phyloP scores from a whole-genome alignment of 306 rosid genomes.

The Ziziphus jujuba region DNA sequence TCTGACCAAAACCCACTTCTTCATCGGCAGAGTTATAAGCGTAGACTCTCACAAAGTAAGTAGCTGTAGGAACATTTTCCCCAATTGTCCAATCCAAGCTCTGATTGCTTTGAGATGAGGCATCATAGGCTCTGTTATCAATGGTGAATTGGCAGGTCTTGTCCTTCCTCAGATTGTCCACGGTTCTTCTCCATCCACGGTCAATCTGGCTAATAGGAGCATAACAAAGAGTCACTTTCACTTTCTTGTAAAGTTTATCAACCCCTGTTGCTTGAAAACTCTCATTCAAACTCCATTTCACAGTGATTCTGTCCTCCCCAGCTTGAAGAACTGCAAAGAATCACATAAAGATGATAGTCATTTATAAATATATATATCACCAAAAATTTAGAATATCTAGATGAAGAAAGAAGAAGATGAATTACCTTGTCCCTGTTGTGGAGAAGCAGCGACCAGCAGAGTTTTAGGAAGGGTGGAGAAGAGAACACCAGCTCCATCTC shows the following conservation, averaged over 20 bases:
- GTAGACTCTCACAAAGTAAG: slow-evolving; percentile 23
- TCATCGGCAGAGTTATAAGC: slow-evolving; percentile 8
- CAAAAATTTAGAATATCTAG: background rate
- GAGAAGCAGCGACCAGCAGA: slow-evolving; percentile 7
- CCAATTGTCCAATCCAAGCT: slow-evolving; percentile 10
- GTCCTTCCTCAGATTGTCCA: slow-evolving; percentile 2
- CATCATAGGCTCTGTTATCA: slow-evolving; percentile 1
- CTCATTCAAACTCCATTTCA: slow-evolving; percentile 13
- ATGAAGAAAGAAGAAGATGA: background rate
- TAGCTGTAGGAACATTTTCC: slow-evolving; percentile 14
- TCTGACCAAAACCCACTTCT: slow-evolving; percentile 23
- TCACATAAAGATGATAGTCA: background rate
- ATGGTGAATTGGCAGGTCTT: slow-evolving; percentile 26
- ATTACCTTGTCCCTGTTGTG: slow-evolving; percentile 14
- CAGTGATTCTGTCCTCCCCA: slow-evolving; percentile 18
- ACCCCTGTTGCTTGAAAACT: background rate
- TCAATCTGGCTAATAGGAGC: slow-evolving; percentile 20
- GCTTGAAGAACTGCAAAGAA: background rate
- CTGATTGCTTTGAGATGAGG: background rate
- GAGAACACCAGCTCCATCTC: slow-evolving; percentile 12
- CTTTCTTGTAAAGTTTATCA: background rate
- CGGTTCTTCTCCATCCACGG: slow-evolving; percentile 18
- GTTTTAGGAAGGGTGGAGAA: slow-evolving; percentile 17
- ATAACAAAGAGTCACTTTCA: slow-evolving; percentile 20
- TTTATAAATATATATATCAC: background rate